These are phyloP conservation scores for Kwoniella shandongensis DNA, from an alignment of 768 basidiomycete species.

Conservation along the genomic window DNA sequence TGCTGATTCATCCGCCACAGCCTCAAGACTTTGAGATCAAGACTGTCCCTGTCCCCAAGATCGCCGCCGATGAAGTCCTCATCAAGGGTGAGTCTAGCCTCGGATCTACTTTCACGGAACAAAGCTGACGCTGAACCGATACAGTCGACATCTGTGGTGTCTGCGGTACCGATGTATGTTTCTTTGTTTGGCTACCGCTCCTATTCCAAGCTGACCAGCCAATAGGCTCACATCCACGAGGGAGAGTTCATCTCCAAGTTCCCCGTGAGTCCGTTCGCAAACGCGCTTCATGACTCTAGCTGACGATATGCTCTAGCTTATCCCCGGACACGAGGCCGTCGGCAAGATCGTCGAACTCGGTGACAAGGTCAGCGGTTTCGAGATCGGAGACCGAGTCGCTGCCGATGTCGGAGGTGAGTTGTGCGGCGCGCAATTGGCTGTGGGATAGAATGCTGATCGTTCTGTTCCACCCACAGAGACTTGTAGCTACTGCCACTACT, in stretches of 20 bases:
- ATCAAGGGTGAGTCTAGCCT: slow-evolving; percentile 63
- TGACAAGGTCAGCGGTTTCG: slow-evolving; percentile 74
- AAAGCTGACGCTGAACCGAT: slow-evolving; percentile 7
- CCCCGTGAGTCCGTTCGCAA: slow-evolving; percentile 58
- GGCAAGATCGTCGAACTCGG: slow-evolving; percentile 73
- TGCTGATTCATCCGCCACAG: slow-evolving; percentile 50
- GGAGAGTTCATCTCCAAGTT: slow-evolving; percentile 73
- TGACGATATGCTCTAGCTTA: slow-evolving; percentile 57
- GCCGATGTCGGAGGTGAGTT: slow-evolving; percentile 66
- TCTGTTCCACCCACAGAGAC: slow-evolving; percentile 22
- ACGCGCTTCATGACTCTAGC: slow-evolving; percentile 5
- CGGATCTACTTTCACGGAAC: not conserved
- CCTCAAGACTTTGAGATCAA: slow-evolving; percentile 68
- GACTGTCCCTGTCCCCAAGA: slow-evolving; percentile 66
- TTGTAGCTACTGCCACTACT: slow-evolving; percentile 82
- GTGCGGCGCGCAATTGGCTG: not conserved
- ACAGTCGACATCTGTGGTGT: slow-evolving; percentile 57
- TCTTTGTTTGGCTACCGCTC: not conserved
- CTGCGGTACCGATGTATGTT: slow-evolving; percentile 61
- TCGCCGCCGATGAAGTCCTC: slow-evolving; percentile 69
- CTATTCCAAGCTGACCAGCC: slow-evolving; percentile 6
- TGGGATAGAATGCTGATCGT: not conserved
- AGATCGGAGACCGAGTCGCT: slow-evolving; percentile 75
- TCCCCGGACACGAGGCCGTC: slow-evolving; percentile 74
- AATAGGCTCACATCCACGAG: slow-evolving; percentile 61